A percentile compares a stretch with the other conserved stretches of the same genome.
Evolutionary conservation across 1,284 basidiomycete genomes (phyloP).

Genomic region (Malassezia yamatoensis): DNA sequence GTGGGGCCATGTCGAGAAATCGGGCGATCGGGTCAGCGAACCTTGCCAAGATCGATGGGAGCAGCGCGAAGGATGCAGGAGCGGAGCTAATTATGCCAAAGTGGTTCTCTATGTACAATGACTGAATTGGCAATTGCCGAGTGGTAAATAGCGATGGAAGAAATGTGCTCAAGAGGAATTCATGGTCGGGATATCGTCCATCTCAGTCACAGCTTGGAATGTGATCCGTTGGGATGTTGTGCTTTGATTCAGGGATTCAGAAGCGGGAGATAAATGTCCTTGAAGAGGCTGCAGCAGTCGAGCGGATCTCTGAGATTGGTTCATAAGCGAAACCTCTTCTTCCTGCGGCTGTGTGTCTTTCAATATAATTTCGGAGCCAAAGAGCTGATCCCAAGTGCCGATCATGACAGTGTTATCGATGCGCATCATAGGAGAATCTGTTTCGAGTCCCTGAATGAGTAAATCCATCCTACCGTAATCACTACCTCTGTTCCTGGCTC

Average conservation of each 20-base stretch:
- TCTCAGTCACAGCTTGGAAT: slow-evolving; percentile 7
- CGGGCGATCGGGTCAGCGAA: too few relatives aligned
- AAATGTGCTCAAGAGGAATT: too few relatives aligned
- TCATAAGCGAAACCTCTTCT: too few relatives aligned
- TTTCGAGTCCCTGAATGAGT: slow-evolving; percentile 17
- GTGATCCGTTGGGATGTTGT: slow-evolving; percentile 7
- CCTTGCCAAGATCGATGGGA: too few relatives aligned
- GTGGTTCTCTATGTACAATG: neutral
- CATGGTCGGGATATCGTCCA: too few relatives aligned
- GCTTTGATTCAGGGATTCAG: too few relatives aligned
- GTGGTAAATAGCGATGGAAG: too few relatives aligned
- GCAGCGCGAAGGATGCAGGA: neutral
- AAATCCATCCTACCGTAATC: slow-evolving; percentile 6
- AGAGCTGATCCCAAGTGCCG: slow-evolving; percentile 11
- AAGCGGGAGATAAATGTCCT: too few relatives aligned
- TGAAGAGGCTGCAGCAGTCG: too few relatives aligned
- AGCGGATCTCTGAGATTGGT: too few relatives aligned
- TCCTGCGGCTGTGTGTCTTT: neutral
- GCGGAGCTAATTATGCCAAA: neutral
- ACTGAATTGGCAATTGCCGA: neutral
- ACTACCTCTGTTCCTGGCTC: slow-evolving; percentile 9
- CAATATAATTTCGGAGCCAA: slow-evolving; percentile 16
- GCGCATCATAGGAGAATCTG: slow-evolving; percentile 12
- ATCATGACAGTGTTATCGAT: slow-evolving; percentile 10
- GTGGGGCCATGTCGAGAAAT: too few relatives aligned